Base-by-base conservation (phyloP, 768 basidiomycete genomes). In the Bullera alba region DNA sequence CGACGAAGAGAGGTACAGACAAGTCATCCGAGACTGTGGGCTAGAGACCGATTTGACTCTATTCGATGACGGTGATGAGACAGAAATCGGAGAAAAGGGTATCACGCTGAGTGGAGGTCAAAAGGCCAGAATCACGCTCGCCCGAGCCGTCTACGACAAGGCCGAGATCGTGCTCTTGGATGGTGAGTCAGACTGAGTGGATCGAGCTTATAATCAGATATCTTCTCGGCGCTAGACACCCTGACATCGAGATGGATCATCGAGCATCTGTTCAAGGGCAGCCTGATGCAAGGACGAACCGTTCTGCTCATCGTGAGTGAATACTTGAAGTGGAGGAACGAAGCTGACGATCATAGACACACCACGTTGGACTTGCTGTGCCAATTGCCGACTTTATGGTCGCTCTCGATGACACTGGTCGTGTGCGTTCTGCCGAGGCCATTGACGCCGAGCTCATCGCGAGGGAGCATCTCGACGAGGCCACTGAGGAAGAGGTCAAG, bases 51-150 rank as follows among this genome's bases (percentile, higher is more conserved):
- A 80, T 54, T 63, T 80, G 4, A 71, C 61, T 23, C 57, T 80
- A 23, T 77, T 79, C 50, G 76, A 77, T 23, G 82, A 82, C 21
- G 83, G 83, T 0, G 84, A 85, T 61, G 59, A 75, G 32, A 84
- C 83, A 5, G 83, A 86, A 71, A 80, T 85, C 22, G 83, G 84
- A 6, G 83, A 86, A 64, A 83, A 82, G 59, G 83, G 83, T 2
- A 65, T 82, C 7, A 84, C 66, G 2, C 47, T 65, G 7, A 76
- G 75, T 59, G 80, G 80, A 27, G 80, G 80, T 29, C 80, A 81
- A 62, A 81, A 83, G 75, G 82, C 78, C 32, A 75, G 64, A 65
- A 70, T 83, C 34, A 79, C 79, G 1, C 71, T 81, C 19, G 82
- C 82, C 2, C 74, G 81, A 5, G 81, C 81, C 0, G 71, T 82